Percentiles rank a stretch among this genome's conserved stretches.
These are phyloP conservation scores for Pleoardoris graminearum DNA, from an alignment of 2,329 filamentous ascomycete genomes.

Conservation along the genomic window DNA sequence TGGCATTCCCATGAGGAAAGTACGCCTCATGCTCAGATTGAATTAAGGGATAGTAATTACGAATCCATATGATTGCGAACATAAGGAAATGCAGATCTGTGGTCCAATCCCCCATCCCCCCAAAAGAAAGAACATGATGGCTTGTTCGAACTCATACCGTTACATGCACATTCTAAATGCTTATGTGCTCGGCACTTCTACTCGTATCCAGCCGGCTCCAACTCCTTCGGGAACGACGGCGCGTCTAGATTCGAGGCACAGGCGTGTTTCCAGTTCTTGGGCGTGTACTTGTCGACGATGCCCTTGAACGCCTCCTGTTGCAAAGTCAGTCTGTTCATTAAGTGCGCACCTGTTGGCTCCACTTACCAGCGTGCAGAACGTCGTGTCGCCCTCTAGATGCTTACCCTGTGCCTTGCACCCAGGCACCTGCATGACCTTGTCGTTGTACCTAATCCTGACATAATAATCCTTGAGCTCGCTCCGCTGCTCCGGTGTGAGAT, in stretches of 20 bases:
- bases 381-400: constrained; percentile 83
- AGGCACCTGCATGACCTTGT: constrained; percentile 77
- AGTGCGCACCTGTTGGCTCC: background rate
- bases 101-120: no score
- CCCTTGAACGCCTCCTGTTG: constrained; percentile 81
- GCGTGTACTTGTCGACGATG: constrained; percentile 89
- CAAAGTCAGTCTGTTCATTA: background rate
- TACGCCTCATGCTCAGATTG: background rate
- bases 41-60: background rate
- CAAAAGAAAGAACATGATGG: no score
- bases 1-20: no score
- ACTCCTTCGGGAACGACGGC: constrained; percentile 53
- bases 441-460: constrained; percentile 90
- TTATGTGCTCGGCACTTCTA: constrained; percentile 1
- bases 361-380: constrained; percentile 83
- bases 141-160: no score
- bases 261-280: constrained; percentile 72
- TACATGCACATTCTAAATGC: no score
- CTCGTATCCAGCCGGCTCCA: constrained; percentile 41
- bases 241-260: constrained; percentile 63
- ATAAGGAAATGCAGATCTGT: background rate
- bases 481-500: constrained; percentile 62
- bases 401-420: constrained; percentile 77
- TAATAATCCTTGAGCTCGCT: constrained; percentile 73
- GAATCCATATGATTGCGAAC: background rate